Evolutionary conservation across 108 stramenopile genomes (phyloP).

Genomic region (Skeletonema costatum): DNA sequence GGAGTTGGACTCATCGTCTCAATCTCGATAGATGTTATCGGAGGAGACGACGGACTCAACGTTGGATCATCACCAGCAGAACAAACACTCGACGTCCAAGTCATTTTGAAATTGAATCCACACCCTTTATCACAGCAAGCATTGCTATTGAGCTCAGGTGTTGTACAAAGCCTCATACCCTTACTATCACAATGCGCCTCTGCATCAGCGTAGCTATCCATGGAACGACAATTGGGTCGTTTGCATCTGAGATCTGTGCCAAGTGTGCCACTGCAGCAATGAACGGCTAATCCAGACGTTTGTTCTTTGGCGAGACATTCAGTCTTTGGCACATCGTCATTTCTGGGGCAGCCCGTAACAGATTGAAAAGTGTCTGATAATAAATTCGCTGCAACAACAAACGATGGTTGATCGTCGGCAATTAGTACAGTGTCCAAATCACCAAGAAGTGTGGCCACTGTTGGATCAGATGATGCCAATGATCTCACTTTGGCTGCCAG

Average conservation of each 20-base stretch:
- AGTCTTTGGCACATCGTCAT: background rate
- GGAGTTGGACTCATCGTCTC: background rate
- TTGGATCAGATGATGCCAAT: background rate
- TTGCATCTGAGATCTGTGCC: background rate
- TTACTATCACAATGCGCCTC: background rate
- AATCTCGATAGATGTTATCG: background rate
- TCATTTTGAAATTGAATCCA: background rate
- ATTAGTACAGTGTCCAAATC: background rate
- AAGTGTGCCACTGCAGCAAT: background rate
- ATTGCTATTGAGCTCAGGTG: background rate
- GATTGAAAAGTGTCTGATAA: background rate
- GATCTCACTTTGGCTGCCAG: background rate
- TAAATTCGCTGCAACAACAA: background rate
- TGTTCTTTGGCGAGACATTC: background rate
- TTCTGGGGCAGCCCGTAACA: background rate
- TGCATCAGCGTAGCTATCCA: background rate
- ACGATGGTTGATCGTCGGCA: background rate
- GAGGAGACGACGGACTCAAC: background rate
- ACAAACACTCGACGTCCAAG: background rate
- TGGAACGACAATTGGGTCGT: background rate
- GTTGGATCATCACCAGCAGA: background rate
- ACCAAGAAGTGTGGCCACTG: background rate
- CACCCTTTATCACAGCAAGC: background rate
- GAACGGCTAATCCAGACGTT: background rate
- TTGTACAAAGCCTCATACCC: background rate